Conservation (phyloP, 148 eudicot genomes). For the Rhododendron henanense region DNA sequence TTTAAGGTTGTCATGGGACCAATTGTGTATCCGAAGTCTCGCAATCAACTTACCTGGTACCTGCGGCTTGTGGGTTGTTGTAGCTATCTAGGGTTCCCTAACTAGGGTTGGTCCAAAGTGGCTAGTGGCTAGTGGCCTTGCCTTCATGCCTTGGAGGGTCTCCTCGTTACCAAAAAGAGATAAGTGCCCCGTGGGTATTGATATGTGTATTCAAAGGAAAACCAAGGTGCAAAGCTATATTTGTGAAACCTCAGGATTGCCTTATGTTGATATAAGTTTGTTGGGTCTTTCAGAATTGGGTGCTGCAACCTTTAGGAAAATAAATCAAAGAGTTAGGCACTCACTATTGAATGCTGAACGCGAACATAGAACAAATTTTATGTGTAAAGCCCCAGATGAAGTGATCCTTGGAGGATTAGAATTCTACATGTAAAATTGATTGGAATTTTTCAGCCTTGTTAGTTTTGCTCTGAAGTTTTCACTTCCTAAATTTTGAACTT, state of each 20-base stretch:
- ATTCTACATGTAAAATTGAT: background rate
- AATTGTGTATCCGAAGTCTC: too few relatives aligned
- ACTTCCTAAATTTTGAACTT: background rate
- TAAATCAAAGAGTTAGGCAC: background rate
- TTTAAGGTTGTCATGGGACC: background rate
- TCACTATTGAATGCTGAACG: background rate
- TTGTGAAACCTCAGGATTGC: background rate
- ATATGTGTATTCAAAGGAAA: background rate
- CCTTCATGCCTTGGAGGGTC: background rate
- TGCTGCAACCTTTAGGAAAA: background rate
- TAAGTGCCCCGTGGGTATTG: background rate
- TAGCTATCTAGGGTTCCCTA: background rate
- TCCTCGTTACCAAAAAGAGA: background rate
- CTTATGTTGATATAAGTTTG: background rate
- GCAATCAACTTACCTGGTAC: background rate
- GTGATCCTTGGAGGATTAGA: background rate
- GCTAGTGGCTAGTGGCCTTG: background rate
- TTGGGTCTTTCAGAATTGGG: background rate
- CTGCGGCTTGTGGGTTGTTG: background rate
- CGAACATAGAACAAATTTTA: background rate
- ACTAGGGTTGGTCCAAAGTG: background rate
- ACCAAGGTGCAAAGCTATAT: background rate
- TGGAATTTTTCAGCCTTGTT: background rate
- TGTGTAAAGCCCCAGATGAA: background rate
- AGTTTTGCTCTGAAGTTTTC: background rate